Conservation (phyloP, 257 asterid species). For the Jasminum sambac region DNA sequence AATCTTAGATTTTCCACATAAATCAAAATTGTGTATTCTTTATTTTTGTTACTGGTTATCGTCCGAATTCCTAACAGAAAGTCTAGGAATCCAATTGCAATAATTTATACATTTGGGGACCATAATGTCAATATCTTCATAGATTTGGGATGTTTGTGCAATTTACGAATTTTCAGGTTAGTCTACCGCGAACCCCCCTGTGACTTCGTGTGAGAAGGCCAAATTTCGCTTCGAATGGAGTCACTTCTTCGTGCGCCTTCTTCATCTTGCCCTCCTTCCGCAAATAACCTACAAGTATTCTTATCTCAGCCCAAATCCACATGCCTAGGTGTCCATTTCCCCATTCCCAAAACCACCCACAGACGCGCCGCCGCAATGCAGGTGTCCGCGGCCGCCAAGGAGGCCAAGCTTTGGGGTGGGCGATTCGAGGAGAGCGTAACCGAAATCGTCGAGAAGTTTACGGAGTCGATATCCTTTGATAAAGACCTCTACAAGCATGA, state of each 20-base stretch:
- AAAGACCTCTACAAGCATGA: constrained; percentile 90
- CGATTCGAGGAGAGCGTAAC: constrained; percentile 90
- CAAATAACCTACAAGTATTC: constrained; percentile 23
- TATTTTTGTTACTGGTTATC: too few species aligned
- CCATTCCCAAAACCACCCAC: constrained; percentile 17
- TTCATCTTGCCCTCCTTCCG: constrained; percentile 10
- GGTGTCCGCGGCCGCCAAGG: constrained; percentile 49
- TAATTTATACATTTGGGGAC: too few species aligned
- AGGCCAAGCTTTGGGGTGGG: constrained; percentile 96
- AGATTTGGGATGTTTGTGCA: too few species aligned
- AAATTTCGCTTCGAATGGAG: neutral
- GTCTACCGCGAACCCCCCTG: too few species aligned
- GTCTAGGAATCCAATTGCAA: too few species aligned
- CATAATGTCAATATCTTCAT: too few species aligned
- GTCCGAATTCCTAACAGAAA: too few species aligned
- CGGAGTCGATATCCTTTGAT: constrained; percentile 89
- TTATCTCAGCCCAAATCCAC: constrained; percentile 30
- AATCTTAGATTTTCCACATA: too few species aligned
- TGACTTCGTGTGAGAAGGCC: too few species aligned
- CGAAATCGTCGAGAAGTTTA: constrained; percentile 87
- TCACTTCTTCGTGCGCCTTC: neutral
- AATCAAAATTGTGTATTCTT: too few species aligned
- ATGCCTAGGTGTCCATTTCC: neutral
- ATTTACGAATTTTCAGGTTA: too few species aligned
- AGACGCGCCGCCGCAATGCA: neutral